A percentile compares a stretch with the other conserved stretches of the same genome.
These are phyloP conservation scores for Setaria italica DNA, from an alignment of 202 grass and related monocot species.

Conservation along the genomic window DNA sequence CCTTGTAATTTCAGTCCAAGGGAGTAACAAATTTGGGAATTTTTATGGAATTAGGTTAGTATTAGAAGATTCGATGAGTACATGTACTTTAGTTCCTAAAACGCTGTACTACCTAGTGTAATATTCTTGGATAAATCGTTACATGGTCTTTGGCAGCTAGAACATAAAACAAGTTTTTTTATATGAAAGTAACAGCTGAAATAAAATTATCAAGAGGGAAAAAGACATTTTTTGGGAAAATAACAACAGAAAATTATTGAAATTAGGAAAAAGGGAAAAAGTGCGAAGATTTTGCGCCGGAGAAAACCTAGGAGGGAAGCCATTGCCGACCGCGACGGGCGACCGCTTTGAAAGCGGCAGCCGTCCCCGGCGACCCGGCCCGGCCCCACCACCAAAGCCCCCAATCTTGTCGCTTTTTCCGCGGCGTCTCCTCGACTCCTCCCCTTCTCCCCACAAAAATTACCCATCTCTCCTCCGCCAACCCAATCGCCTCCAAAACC, in stretches of 20 bases:
- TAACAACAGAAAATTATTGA: neutral
- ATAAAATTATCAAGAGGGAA: no score
- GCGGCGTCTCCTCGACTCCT: neutral
- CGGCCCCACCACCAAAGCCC: conserved; percentile 20
- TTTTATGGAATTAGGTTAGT: no score
- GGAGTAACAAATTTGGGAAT: no score
- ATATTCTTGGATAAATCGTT: no score
- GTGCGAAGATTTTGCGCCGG: neutral
- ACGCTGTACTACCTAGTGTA: no score
- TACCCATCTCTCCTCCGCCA: neutral
- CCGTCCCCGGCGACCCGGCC: neutral
- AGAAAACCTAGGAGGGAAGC: conserved; percentile 42
- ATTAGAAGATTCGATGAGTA: no score
- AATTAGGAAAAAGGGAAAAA: neutral
- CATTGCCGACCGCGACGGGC: conserved; percentile 27
- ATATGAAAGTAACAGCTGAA: neutral
- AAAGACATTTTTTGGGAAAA: neutral
- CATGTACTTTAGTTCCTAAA: no score
- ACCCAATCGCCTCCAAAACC: conserved; percentile 33
- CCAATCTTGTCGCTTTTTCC: conserved; percentile 56
- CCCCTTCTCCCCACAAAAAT: neutral
- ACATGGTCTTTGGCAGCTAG: no score
- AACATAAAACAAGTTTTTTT: no score
- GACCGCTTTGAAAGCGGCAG: neutral
- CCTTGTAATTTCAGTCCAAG: no score